A percentile compares a stretch with the other conserved stretches of the same genome.
These are phyloP conservation scores for Curvularia sp. DNA, from an alignment of 2,329 filamentous ascomycete genomes.

Conservation along the genomic window DNA sequence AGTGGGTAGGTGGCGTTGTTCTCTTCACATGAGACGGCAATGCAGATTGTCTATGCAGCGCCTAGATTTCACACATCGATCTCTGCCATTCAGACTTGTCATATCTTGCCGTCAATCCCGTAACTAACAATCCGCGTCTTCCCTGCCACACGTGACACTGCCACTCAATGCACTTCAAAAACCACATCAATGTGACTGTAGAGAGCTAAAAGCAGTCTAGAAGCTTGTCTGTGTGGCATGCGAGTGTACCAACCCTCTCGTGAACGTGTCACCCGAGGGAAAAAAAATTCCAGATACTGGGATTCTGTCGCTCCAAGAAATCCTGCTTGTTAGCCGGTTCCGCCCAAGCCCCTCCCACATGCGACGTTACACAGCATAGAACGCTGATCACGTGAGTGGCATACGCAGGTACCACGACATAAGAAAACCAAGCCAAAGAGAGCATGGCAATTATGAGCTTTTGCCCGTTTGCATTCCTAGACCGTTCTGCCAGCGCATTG, in stretches of 20 bases:
- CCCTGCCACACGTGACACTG: conserved; percentile 6
- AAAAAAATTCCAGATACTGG: neutral
- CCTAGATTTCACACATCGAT: neutral
- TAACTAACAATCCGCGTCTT: neutral
- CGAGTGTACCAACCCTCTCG: neutral
- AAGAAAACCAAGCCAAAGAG: neutral
- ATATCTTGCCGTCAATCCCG: neutral
- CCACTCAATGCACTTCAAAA: neutral
- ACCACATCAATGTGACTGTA: neutral
- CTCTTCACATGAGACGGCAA: conserved; percentile 2
- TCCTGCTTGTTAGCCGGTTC: conserved; percentile 15
- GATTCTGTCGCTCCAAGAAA: neutral
- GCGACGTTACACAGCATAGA: conserved; percentile 26
- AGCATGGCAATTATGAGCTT: conserved; percentile 2
- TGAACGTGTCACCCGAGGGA: conserved; percentile 2
- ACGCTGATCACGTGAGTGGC: conserved; percentile 20
- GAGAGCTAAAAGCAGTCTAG: neutral
- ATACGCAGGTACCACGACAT: conserved; percentile 17
- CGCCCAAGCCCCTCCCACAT: conserved; percentile 9
- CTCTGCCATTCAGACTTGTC: neutral
- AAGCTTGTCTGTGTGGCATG: neutral
- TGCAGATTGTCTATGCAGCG: conserved; percentile 23
- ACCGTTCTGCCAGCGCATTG: conserved; percentile 8
- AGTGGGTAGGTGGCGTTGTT: neutral
- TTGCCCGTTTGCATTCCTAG: conserved; percentile 1